Base-by-base conservation (phyloP, 116 monocot species). In the Papilionanthe hybrid region DNA sequence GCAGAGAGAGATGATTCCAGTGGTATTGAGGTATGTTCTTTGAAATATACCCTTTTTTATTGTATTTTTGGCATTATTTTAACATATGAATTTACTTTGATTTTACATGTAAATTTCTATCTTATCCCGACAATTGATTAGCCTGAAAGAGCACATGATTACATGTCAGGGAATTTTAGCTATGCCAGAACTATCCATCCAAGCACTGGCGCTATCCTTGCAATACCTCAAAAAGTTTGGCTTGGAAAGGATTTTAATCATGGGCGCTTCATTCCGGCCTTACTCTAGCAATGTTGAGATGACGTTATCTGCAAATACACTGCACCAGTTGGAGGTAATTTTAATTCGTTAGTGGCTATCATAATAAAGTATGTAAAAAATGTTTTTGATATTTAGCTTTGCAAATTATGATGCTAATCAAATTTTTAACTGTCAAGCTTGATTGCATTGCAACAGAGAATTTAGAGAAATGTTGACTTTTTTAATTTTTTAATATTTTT, bases 211-310 rank as follows among this genome's bases (percentile, higher is more conserved):
- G 42, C 79, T 92, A 71, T 81, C 87, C 17, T 88, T 90, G 19
- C 85, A 88, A 77, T 89, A 93, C 78, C 93, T 99, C 22, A 93
- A 93, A 78, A 84, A 84, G 60, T 99, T 99, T 84, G 99, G 95
- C 47, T 85, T 99, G 80, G 95, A 99, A 84, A 89, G 92, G 72
- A 88, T 95, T 71, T 50, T 99, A 77, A 85, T 77, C 72, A 79
- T 86, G 55, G 87, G 92, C 84, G 87, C 95, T 88, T 93, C 95
- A 18, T 99, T 99, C 80, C 91, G 87, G 42, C 95, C 99, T 57
- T 77, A 90, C 43, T 85, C 82, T 72, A 88, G 81, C 84, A 90
- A 82, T 41, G 74, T 77, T 78, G 99, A 95, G 78, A 86, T 99
- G 88, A 86, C 75, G 43, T 79, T 95, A 55, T 92, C 95, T 75